phyloP scores from a whole-genome alignment of 805 yeast species.

The Pichia exigua region DNA sequence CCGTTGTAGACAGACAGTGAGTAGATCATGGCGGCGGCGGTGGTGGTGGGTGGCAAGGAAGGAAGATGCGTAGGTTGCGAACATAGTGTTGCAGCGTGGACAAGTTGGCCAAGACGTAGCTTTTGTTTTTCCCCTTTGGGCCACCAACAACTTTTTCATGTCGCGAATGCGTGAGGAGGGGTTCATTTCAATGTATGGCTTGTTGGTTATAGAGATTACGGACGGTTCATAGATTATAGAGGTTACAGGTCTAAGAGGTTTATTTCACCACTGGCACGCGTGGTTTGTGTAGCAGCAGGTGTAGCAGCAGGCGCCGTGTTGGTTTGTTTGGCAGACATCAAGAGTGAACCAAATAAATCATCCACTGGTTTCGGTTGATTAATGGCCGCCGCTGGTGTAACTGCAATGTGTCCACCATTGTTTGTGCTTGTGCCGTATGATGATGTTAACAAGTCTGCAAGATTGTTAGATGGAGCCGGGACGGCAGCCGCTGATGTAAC shows the following conservation, averaged over 20 bases:
- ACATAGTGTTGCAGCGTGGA: too few relatives aligned
- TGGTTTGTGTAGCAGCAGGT: not conserved
- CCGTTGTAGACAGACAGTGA: not conserved
- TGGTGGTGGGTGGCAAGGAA: too few relatives aligned
- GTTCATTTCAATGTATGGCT: too few relatives aligned
- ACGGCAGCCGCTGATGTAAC: slow-evolving; percentile 9
- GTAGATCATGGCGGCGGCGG: not conserved
- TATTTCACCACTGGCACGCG: not conserved
- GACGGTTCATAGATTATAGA: not conserved
- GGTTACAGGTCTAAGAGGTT: not conserved
- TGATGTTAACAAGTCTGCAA: not conserved
- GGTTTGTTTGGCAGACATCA: not conserved
- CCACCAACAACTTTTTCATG: not conserved
- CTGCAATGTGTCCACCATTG: not conserved
- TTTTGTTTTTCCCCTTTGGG: not conserved
- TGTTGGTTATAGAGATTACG: too few relatives aligned
- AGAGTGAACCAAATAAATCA: slow-evolving; percentile 11
- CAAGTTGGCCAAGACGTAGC: too few relatives aligned
- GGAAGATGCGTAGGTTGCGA: too few relatives aligned
- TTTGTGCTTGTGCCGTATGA: not conserved
- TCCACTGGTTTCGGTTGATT: slow-evolving; percentile 16
- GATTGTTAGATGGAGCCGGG: slow-evolving; percentile 10
- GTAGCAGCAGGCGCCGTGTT: not conserved
- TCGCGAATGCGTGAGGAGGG: not conserved
- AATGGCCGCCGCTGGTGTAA: slow-evolving; percentile 15